Conservation (phyloP, 179 eudicot species). For the Heliamphora pulchella region DNA sequence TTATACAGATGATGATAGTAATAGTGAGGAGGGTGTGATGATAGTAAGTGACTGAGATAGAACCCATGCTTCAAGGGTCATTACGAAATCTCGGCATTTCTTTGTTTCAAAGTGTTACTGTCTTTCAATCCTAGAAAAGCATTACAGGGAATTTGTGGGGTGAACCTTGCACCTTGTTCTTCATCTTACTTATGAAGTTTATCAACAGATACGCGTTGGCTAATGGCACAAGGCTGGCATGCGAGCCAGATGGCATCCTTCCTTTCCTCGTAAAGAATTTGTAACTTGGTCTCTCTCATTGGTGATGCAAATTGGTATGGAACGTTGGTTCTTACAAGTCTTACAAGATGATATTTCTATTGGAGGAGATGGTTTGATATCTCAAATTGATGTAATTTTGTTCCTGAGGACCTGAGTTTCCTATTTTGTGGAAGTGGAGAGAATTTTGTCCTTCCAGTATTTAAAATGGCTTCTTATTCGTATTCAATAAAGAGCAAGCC, state of each 20-base stretch:
- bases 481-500: neutral
- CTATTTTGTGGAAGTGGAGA: neutral
- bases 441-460: neutral
- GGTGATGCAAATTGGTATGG: constrained; percentile 1
- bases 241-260: neutral
- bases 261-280: neutral
- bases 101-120: neutral
- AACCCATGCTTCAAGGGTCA: neutral
- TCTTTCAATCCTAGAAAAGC: constrained; percentile 4
- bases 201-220: neutral
- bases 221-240: neutral
- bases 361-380: constrained; percentile 6
- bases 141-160: neutral
- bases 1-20: constrained; percentile 19
- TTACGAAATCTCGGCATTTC: neutral
- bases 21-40: constrained; percentile 14
- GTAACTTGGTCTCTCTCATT: neutral
- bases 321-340: neutral
- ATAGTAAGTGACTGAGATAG: constrained; percentile 17
- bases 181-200: neutral
- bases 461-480: neutral
- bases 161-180: neutral
- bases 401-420: neutral
- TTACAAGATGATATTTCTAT: neutral
- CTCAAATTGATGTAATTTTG: neutral